These are phyloP conservation scores for Agaricus blazei DNA, from an alignment of 768 basidiomycete species.

Conservation along the genomic window DNA sequence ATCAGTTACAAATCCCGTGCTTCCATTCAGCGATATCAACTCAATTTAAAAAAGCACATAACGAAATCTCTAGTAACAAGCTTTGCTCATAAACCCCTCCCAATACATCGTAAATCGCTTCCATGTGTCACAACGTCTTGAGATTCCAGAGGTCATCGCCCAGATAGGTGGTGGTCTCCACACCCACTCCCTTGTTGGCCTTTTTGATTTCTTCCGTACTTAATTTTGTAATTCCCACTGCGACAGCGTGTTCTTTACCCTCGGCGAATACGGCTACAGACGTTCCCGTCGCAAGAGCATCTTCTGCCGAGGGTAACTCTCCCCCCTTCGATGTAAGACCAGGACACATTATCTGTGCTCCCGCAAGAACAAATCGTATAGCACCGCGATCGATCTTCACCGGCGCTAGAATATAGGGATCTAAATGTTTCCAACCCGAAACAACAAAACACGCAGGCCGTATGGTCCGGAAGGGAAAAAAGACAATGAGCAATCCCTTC, in stretches of 20 bases:
- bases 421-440: slow-evolving; percentile 33
- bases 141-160: slow-evolving; percentile 86
- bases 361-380: slow-evolving; percentile 92
- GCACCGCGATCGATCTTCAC: slow-evolving; percentile 95
- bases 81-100: background rate
- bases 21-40: background rate
- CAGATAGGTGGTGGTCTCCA: slow-evolving; percentile 81
- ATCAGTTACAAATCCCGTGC: background rate
- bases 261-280: slow-evolving; percentile 94
- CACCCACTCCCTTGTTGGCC: slow-evolving; percentile 86
- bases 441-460: no score
- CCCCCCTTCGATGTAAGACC: slow-evolving; percentile 93
- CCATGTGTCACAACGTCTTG: slow-evolving; percentile 45
- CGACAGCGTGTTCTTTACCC: slow-evolving; percentile 90
- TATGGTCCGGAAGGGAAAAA: no score
- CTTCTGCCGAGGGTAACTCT: slow-evolving; percentile 70
- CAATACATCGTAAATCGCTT: background rate
- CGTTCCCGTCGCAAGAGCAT: slow-evolving; percentile 60
- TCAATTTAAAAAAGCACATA: background rate
- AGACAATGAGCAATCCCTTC: slow-evolving; percentile 3
- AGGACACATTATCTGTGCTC: slow-evolving; percentile 96
- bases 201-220: slow-evolving; percentile 85
- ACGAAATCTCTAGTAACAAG: background rate
- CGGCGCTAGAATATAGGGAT: slow-evolving; percentile 84
- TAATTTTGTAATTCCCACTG: slow-evolving; percentile 78